A percentile compares a stretch with the other conserved stretches of the same genome.
phyloP scores from a whole-genome alignment of 768 basidiomycete species.

The Boletus rufocinnamomeus region DNA sequence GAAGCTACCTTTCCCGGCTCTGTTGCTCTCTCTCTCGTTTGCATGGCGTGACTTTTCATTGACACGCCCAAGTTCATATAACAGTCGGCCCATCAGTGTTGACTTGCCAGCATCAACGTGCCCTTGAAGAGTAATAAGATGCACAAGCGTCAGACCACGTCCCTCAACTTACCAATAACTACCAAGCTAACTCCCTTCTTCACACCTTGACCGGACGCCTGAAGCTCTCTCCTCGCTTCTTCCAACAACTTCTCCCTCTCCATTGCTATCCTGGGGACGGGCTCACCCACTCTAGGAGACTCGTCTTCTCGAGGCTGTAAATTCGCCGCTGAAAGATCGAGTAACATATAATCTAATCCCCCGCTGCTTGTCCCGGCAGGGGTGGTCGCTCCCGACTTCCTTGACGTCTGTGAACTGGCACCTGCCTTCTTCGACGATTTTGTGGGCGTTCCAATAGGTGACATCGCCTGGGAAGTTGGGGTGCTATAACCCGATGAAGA shows the following conservation, averaged over 20 bases:
- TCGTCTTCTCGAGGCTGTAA: slow-evolving; percentile 51
- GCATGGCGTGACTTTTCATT: slow-evolving; percentile 81
- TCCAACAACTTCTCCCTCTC: slow-evolving; percentile 82
- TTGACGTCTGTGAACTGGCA: slow-evolving; percentile 31
- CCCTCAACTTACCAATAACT: slow-evolving; percentile 71
- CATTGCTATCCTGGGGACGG: slow-evolving; percentile 63
- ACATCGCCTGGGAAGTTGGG: slow-evolving; percentile 47
- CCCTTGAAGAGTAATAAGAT: slow-evolving; percentile 49
- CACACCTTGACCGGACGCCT: slow-evolving; percentile 46
- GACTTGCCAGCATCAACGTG: slow-evolving; percentile 99
- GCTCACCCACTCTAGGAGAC: slow-evolving; percentile 40
- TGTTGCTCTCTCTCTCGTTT: slow-evolving; percentile 88
- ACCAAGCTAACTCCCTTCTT: slow-evolving; percentile 83
- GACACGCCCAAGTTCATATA: slow-evolving; percentile 89
- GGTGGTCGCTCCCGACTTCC: slow-evolving; percentile 45
- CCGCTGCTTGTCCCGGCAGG: slow-evolving; percentile 37
- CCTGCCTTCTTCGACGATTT: slow-evolving; percentile 46
- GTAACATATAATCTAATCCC: slow-evolving; percentile 53
- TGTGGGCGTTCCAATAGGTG: slow-evolving; percentile 41
- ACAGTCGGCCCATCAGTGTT: slow-evolving; percentile 90
- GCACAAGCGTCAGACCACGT: slow-evolving; percentile 1
- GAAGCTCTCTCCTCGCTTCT: slow-evolving; percentile 63
- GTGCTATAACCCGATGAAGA: slow-evolving; percentile 40
- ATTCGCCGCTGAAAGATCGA: slow-evolving; percentile 79
- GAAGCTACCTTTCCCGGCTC: slow-evolving; percentile 92